Evolutionary conservation across 2,329 filamentous ascomycete species (phyloP), one percentile per base, ranked within the genome.

Genomic region (Ophiostoma ips): DNA sequence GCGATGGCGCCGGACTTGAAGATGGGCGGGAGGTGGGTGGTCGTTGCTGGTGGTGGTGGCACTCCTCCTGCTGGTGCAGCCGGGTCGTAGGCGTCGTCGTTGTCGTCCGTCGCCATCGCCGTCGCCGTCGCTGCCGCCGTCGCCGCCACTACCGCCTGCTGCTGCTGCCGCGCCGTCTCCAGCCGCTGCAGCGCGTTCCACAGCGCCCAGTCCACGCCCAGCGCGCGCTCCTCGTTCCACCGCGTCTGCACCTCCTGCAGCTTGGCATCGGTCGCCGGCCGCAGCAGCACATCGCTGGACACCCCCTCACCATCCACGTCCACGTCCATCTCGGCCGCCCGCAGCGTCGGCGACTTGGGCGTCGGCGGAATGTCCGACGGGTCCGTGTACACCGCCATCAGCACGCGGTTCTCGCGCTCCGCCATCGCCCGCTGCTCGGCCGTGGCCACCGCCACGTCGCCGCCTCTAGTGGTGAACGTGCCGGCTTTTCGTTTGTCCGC

Each of bases 371-470:
- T 77, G 53, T 79, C 75, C 3, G 69, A 65, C 1, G 64, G 58
- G 45, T 72, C 70, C 2, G 71, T 70, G 57, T 81, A 81, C 41
- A 79, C 66, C n/a, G 68, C 74, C 72, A 83, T 78, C 33, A 83
- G 67, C 57, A 79, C 77, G 11, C 68, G 68, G 44, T 71, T 71
- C 58, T 81, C 78, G 24, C 77, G 73, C 44, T 75, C 70, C 7
- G 69, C 67, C 60, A 80, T 79, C 21, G 65, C 61, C 53, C 71
- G 69, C 55, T 78, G 74, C 60, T 81, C 74, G 0, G 71, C 66
- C 0, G 77, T 81, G 16, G 67, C 63, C 33, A 81, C 71, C 0
- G 63, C 59, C 24, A 71, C 63, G 5, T 64, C 59, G 24, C 79
- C 79, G 13, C 76, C 77, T 41, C 76, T 68, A 5, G 73, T 79